Base-by-base conservation (phyloP, 768 basidiomycete species). In the Lyophyllum shimeji region DNA sequence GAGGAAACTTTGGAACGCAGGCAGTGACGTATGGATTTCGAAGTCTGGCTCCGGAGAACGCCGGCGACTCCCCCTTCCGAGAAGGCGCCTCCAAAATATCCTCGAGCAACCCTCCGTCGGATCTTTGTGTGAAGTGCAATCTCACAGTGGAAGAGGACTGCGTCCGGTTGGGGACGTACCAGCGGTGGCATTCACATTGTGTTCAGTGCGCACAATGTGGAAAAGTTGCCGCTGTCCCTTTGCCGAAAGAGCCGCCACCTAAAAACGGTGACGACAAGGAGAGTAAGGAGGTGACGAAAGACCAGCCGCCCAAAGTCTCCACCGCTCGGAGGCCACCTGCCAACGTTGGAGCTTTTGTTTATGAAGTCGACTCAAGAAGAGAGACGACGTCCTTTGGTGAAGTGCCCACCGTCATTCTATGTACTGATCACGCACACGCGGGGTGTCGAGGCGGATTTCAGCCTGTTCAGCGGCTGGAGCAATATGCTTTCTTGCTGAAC, bases 101-200 rank as follows among this genome's bases (percentile, higher is more conserved):
- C 17, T 80, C 83, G n/a, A 82, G 69, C 58, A 85, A 84, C 59
- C 89, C 90, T 15, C 92, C 92, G 7, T 90, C 89, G 17, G 97
- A 99, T 74, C 82, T 95, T 39, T 99, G 97, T 67, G 83, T 93
- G 49, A 87, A 84, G 65, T 99, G 97, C 70, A 81, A 82, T 42
- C 76, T 85, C 59, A 96, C 96, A 0, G 93, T 99, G 21, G 97
- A 99, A 72, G 97, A 99, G 69, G 97, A 98, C 61, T 98, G 97
- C 65, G 90, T 93, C 44, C 82, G 97, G 55, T 74, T 96, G 25
- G 97, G 95, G 31, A 95, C 94, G n/a, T 96, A 95, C 73, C 89
- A 93, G 66, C 82, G 96, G 45, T 98, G 97, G 97, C 97, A 99
- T 72, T 91, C 93, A 1, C 81, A 90, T 29, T 99, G 97, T 68